Evolutionary conservation across 2,329 filamentous ascomycete genomes (phyloP).

Genomic region (Talaromyces sp.): DNA sequence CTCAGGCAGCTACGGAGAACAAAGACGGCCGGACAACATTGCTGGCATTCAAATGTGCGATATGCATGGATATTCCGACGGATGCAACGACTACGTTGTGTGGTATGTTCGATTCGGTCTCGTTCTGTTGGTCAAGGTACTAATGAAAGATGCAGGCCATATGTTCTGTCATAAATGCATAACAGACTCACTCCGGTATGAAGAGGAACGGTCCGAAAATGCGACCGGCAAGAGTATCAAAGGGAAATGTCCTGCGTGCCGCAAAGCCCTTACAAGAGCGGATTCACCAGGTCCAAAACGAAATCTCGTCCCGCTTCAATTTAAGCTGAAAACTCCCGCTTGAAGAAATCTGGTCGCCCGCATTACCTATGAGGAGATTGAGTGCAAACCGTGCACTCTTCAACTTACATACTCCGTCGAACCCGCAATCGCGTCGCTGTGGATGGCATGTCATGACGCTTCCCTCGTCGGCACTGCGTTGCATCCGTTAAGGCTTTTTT

Average conservation of each 20-base stretch:
- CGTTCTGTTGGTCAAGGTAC: background rate
- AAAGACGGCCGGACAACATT: slow-evolving; percentile 37
- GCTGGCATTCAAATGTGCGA: slow-evolving; percentile 56
- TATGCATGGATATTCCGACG: slow-evolving; percentile 61
- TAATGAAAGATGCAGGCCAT: slow-evolving; percentile 47
- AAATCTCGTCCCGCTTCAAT: slow-evolving; percentile 38
- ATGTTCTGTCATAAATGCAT: slow-evolving; percentile 64
- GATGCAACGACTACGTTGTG: slow-evolving; percentile 60
- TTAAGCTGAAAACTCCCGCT: slow-evolving; percentile 29
- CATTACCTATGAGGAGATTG: background rate
- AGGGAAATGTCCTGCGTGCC: slow-evolving; percentile 46
- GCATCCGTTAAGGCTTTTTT: background rate
- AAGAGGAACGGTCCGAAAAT: slow-evolving; percentile 48
- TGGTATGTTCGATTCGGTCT: slow-evolving; percentile 44
- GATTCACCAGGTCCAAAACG: slow-evolving; percentile 35
- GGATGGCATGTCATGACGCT: background rate
- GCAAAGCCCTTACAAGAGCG: slow-evolving; percentile 38
- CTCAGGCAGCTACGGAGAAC: slow-evolving; percentile 36
- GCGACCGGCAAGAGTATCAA: slow-evolving; percentile 29
- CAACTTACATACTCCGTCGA: background rate
- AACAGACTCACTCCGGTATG: slow-evolving; percentile 56
- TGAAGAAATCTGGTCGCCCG: background rate
- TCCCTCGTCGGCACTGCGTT: background rate
- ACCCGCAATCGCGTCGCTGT: background rate
- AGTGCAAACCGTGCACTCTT: background rate